These are phyloP conservation scores for Debaryomyces subglobosus DNA, from an alignment of 1,139 yeast genomes.

Conservation along the genomic window DNA sequence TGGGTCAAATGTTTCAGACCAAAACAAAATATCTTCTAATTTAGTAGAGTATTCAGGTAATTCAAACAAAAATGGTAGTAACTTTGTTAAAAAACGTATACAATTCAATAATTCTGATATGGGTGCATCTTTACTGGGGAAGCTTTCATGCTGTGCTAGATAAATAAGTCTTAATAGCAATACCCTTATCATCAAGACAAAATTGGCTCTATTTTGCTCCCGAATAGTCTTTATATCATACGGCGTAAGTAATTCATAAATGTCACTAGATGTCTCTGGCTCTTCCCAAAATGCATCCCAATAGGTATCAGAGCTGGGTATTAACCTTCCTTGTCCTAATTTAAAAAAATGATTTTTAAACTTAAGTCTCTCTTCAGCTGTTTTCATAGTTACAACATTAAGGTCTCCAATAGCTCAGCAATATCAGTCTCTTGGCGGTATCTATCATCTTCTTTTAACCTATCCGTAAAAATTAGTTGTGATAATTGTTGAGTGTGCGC, in stretches of 20 bases:
- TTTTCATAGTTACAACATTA: conserved; percentile 53
- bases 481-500: background rate
- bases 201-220: conserved; percentile 59
- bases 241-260: conserved; percentile 57
- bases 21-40: conserved; percentile 44
- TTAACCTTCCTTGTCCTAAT: conserved; percentile 58
- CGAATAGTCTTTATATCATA: conserved; percentile 63
- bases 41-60: conserved; percentile 31
- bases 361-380: conserved; percentile 65
- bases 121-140: conserved; percentile 13
- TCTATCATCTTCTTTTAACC: background rate
- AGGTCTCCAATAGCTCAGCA: background rate
- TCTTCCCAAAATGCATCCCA: conserved; percentile 51
- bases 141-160: conserved; percentile 10
- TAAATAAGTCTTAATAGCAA: conserved; percentile 36
- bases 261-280: conserved; percentile 47
- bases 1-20: conserved; percentile 30
- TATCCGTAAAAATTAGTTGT: conserved; percentile 3
- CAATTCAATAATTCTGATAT: conserved; percentile 51
- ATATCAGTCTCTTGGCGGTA: background rate
- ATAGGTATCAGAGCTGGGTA: conserved; percentile 48
- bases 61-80: conserved; percentile 73
- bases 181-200: conserved; percentile 53
- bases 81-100: conserved; percentile 62
- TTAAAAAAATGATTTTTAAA: conserved; percentile 65